Conservation (phyloP, 2,329 filamentous ascomycete species). For the Aulographum hederae region DNA sequence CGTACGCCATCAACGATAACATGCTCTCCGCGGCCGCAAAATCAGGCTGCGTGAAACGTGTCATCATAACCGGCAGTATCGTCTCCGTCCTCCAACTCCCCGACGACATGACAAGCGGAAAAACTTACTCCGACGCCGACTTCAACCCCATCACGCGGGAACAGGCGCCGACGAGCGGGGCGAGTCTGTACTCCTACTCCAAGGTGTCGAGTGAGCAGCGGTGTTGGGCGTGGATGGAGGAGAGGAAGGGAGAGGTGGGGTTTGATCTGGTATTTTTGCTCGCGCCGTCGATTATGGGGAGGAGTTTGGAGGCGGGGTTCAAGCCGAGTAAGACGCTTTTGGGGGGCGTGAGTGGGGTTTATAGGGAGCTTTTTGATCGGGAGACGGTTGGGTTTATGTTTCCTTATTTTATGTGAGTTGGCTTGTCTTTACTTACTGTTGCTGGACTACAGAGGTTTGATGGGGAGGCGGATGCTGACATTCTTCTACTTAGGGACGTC, state of each 20-base stretch:
- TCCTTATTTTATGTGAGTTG: constrained; percentile 7
- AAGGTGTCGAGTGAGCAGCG: constrained; percentile 8
- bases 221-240: constrained; percentile 7
- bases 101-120: constrained; percentile 2
- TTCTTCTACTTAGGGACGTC: constrained; percentile 9
- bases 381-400: constrained; percentile 4
- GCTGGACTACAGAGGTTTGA: too few species aligned
- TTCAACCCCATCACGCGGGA: constrained; percentile 6
- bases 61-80: constrained; percentile 8
- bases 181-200: constrained; percentile 7
- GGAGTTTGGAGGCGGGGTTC: constrained; percentile 6
- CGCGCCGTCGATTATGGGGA: constrained; percentile 6
- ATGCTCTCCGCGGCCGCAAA: constrained; percentile 7
- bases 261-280: constrained; percentile 8
- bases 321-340: constrained; percentile 2
- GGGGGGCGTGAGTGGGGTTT: constrained; percentile 5
- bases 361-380: constrained; percentile 5
- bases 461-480: too few species aligned
- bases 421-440: not conserved
- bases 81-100: constrained; percentile 2
- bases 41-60: constrained; percentile 4
- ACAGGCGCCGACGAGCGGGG: constrained; percentile 2
- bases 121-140: constrained; percentile 5
- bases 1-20: constrained; percentile 6
- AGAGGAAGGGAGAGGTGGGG: constrained; percentile 3